A percentile compares a stretch with the other conserved stretches of the same genome.
phyloP scores from a whole-genome alignment of 2,329 filamentous ascomycete species.

The Diaporthe citriasiana region DNA sequence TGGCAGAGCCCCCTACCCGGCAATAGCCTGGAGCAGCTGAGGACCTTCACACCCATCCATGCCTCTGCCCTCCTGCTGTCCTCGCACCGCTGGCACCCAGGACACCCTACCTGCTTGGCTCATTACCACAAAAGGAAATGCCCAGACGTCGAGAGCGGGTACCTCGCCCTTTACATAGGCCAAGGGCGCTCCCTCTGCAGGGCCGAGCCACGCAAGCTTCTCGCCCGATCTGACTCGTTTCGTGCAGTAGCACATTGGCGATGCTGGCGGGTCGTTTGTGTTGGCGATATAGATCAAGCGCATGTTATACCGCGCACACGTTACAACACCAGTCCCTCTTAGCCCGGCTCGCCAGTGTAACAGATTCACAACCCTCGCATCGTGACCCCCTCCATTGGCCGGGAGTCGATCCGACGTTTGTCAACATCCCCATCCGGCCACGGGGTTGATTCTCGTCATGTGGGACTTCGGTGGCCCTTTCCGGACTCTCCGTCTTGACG shows the following conservation, averaged over 20 bases:
- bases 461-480: slow-evolving; percentile 31
- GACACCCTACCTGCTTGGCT: neutral
- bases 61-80: neutral
- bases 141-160: slow-evolving; percentile 20
- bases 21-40: neutral
- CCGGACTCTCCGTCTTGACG: slow-evolving; percentile 6
- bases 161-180: slow-evolving; percentile 20
- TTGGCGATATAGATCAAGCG: neutral
- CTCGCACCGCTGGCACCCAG: slow-evolving; percentile 3
- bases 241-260: neutral
- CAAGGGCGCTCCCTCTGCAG: neutral
- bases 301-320: slow-evolving; percentile 21
- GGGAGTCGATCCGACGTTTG: neutral
- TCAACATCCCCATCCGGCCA: slow-evolving; percentile 9
- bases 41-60: slow-evolving; percentile 1
- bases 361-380: slow-evolving; percentile 24
- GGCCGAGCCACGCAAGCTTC: slow-evolving; percentile 31
- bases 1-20: slow-evolving; percentile 12
- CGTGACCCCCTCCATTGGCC: slow-evolving; percentile 1
- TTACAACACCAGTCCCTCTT: slow-evolving; percentile 1
- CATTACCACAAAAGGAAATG: slow-evolving; percentile 23
- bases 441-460: neutral
- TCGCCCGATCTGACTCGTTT: slow-evolving; percentile 33
- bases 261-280: neutral
- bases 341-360: slow-evolving; percentile 17